Evolutionary conservation across 192 early-diverging fungal genomes (phyloP).

Genomic region (Tieghemiomyces parasiticus): DNA sequence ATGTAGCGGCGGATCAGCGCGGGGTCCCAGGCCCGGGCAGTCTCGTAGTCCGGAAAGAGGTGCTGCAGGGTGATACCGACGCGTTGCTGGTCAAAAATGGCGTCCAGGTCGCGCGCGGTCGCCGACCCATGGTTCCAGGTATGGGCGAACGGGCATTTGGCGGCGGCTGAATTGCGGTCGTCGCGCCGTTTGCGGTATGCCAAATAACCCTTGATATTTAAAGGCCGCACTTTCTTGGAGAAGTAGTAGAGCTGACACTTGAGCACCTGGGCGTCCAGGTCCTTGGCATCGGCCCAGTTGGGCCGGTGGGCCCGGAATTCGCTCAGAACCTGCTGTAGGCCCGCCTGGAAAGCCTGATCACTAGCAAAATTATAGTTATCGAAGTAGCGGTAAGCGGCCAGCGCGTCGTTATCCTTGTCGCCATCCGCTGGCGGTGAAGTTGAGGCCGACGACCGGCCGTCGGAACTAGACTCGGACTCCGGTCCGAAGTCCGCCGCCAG

Average conservation of each 20-base stretch:
- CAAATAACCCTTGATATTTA: neutral
- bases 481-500: neutral
- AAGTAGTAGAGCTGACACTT: constrained; percentile 5
- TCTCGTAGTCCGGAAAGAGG: too few species aligned
- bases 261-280: neutral
- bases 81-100: too few species aligned
- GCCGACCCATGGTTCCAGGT: neutral
- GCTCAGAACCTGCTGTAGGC: neutral
- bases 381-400: neutral
- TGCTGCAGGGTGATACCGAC: too few species aligned
- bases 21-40: too few species aligned
- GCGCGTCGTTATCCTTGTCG: neutral
- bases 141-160: constrained; percentile 8
- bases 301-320: neutral
- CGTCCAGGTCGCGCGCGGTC: too few species aligned
- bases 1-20: too few species aligned
- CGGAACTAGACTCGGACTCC: neutral
- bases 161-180: neutral
- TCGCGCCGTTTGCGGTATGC: neutral
- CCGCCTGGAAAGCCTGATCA: neutral
- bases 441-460: neutral
- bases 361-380: constrained; percentile 1
- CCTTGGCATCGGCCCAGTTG: neutral
- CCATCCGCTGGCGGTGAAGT: neutral
- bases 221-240: constrained; percentile 2